Percentiles rank a stretch among this genome's conserved stretches.
phyloP scores from a whole-genome alignment of 306 rosid genomes.

The Purshia tridentata region DNA sequence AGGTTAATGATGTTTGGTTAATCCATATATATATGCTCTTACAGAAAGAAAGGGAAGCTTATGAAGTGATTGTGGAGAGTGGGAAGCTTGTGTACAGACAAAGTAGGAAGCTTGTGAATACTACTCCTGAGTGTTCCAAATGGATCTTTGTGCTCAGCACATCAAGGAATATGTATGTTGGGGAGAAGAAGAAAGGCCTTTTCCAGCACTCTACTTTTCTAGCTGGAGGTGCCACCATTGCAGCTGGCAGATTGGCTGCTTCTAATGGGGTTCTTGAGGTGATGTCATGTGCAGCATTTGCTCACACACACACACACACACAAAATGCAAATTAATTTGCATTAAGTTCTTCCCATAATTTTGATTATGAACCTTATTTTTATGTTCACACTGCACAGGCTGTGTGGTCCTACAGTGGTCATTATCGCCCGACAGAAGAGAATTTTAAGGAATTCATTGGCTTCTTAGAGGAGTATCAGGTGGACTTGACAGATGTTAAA shows the following conservation, averaged over 20 bases:
- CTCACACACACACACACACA: background rate
- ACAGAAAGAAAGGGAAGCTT: slow-evolving; percentile 71
- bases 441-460: slow-evolving; percentile 58
- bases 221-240: slow-evolving; percentile 74
- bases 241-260: slow-evolving; percentile 75
- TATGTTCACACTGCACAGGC: slow-evolving; percentile 45
- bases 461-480: slow-evolving; percentile 54
- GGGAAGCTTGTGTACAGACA: slow-evolving; percentile 57
- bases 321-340: background rate
- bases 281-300: background rate
- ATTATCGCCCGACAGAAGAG: slow-evolving; percentile 68
- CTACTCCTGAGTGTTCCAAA: slow-evolving; percentile 71
- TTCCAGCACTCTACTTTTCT: slow-evolving; percentile 90
- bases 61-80: slow-evolving; percentile 49
- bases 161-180: slow-evolving; percentile 55
- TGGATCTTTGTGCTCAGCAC: slow-evolving; percentile 91
- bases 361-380: slow-evolving; percentile 4
- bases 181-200: slow-evolving; percentile 66
- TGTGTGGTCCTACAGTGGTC: slow-evolving; percentile 91
- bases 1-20: background rate
- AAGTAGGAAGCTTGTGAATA: slow-evolving; percentile 44
- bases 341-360: background rate
- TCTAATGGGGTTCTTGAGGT: slow-evolving; percentile 62
- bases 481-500: slow-evolving; percentile 70
- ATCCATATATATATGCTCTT: background rate